Percentiles rank a stretch among this genome's conserved stretches.
phyloP scores from a whole-genome alignment of 371 early-diverging fungal species.

The Dentiscutata heterogama region DNA sequence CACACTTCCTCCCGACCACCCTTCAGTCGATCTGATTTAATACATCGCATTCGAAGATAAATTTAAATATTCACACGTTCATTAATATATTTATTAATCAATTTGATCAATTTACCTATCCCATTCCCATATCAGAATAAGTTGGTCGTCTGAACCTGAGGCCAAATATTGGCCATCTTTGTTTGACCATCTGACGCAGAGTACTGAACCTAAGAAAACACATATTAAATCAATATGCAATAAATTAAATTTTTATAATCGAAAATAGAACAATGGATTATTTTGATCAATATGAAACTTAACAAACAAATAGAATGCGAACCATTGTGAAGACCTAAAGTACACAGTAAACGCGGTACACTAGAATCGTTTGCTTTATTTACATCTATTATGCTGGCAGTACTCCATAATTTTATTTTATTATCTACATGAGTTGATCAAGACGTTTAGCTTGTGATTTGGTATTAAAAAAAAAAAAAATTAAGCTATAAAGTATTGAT shows the following conservation, averaged over 20 bases:
- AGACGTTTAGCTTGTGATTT: background rate
- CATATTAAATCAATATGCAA: background rate
- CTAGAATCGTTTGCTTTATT: constrained; percentile 62
- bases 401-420: constrained; percentile 88
- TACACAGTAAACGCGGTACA: constrained; percentile 78
- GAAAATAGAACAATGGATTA: background rate
- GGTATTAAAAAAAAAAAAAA: background rate
- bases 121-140: constrained; percentile 92
- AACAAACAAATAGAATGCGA: constrained; percentile 16
- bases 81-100: too few relatives aligned
- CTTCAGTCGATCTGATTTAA: constrained; percentile 52
- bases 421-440: constrained; percentile 63
- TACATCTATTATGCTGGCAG: constrained; percentile 70
- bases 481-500: background rate
- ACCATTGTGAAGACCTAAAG: constrained; percentile 89
- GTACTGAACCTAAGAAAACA: constrained; percentile 75
- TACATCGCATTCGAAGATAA: background rate
- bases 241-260: constrained; percentile 13
- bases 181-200: constrained; percentile 91
- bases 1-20: constrained; percentile 57
- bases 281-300: background rate
- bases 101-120: constrained; percentile 61
- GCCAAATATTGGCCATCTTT: constrained; percentile 83
- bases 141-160: constrained; percentile 89
- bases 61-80: background rate